Percentiles rank a stretch among this genome's conserved stretches.
These are phyloP conservation scores for Cruciata laevipes DNA, from an alignment of 257 asterid genomes.

Conservation along the genomic window DNA sequence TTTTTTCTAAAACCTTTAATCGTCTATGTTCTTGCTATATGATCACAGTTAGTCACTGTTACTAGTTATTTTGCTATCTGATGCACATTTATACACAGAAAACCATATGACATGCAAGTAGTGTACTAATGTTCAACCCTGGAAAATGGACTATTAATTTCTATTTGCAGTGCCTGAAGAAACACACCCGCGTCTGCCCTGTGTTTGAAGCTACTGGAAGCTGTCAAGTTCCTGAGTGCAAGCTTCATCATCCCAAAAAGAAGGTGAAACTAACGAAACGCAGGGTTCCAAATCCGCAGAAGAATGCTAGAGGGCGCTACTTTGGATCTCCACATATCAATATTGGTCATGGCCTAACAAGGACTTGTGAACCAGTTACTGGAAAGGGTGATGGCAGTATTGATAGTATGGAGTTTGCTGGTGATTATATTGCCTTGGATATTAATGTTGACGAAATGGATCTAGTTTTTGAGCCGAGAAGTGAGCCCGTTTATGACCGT, in stretches of 20 bases:
- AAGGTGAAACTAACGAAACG: slow-evolving; percentile 40
- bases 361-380: slow-evolving; percentile 22
- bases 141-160: slow-evolving; percentile 50
- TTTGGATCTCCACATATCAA: slow-evolving; percentile 60
- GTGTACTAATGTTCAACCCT: slow-evolving; percentile 36
- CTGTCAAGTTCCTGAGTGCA: slow-evolving; percentile 70
- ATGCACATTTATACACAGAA: not conserved
- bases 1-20: not conserved
- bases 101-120: slow-evolving; percentile 28
- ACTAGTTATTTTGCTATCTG: not conserved
- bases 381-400: slow-evolving; percentile 36
- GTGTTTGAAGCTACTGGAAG: slow-evolving; percentile 68
- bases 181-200: slow-evolving; percentile 83
- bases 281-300: slow-evolving; percentile 38
- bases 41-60: not conserved
- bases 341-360: slow-evolving; percentile 25
- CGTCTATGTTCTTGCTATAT: not conserved
- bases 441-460: slow-evolving; percentile 32
- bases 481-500: slow-evolving; percentile 14
- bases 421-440: slow-evolving; percentile 74
- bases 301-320: slow-evolving; percentile 66
- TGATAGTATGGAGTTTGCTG: slow-evolving; percentile 30
- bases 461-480: slow-evolving; percentile 12
- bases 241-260: slow-evolving; percentile 91
- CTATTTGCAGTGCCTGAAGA: slow-evolving; percentile 90